These are phyloP conservation scores for Ophiostoma montium DNA, from an alignment of 2,329 filamentous ascomycete genomes.

Conservation along the genomic window DNA sequence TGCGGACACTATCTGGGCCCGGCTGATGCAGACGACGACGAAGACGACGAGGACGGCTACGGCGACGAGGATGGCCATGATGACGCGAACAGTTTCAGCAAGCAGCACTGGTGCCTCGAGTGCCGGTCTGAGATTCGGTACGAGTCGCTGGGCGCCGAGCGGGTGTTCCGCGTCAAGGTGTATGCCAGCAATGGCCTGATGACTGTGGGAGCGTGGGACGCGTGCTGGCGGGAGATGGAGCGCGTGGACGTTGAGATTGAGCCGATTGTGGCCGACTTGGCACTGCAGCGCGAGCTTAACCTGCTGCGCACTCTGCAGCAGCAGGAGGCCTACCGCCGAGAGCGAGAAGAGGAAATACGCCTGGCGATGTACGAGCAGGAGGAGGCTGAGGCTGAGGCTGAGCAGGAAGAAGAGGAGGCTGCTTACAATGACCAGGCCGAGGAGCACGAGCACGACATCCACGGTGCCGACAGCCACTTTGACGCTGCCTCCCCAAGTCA, in stretches of 20 bases:
- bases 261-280: conserved; percentile 47
- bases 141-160: conserved; percentile 37
- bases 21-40: conserved; percentile 31
- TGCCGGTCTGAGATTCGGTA: conserved; percentile 41
- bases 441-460: background rate
- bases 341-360: conserved; percentile 19
- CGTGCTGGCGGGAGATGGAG: conserved; percentile 97
- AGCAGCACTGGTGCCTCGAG: conserved; percentile 41
- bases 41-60: conserved; percentile 29
- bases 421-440: background rate
- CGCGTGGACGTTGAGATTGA: conserved; percentile 89
- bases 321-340: conserved; percentile 17
- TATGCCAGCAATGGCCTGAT: conserved; percentile 94
- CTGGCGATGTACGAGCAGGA: conserved; percentile 16
- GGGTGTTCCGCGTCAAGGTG: conserved; percentile 66
- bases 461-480: no score
- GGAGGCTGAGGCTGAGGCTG: conserved; percentile 7
- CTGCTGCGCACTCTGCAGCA: conserved; percentile 27
- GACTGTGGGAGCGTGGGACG: conserved; percentile 80
- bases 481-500: background rate
- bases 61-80: conserved; percentile 30
- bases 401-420: conserved; percentile 9
- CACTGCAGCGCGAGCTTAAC: conserved; percentile 42
- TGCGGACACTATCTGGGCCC: conserved; percentile 64
- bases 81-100: conserved; percentile 20